Evolutionary conservation across 495 filamentous ascomycete species (phyloP).

Genomic region (Neurospora discreta): DNA sequence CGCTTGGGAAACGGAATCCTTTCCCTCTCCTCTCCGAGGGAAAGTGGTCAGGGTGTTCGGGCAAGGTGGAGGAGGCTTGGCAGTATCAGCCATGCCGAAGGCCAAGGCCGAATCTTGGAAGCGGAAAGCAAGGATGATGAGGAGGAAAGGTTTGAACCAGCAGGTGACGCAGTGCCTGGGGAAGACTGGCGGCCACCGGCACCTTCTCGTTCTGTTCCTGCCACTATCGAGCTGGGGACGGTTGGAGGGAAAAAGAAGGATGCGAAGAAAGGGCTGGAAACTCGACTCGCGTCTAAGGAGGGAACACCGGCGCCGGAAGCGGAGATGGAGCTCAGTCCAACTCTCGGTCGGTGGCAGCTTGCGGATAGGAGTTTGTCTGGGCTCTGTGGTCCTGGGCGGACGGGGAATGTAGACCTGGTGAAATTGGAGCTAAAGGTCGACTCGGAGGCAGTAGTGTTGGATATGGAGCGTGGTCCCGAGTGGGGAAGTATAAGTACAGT

Average conservation of each 20-base stretch:
- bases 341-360: conserved; percentile 13
- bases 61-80: neutral
- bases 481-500: no score
- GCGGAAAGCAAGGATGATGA: neutral
- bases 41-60: neutral
- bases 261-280: neutral
- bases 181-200: conserved; percentile 4
- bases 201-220: neutral
- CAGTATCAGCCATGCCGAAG: neutral
- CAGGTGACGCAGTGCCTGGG: neutral
- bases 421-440: neutral
- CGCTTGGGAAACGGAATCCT: fast-evolving
- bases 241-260: neutral
- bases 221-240: neutral
- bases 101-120: neutral
- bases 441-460: no score
- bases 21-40: neutral
- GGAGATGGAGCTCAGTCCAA: conserved; percentile 16
- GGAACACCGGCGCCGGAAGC: conserved; percentile 8
- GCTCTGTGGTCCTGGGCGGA: neutral
- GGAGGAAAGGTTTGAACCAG: neutral
- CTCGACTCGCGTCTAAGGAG: neutral
- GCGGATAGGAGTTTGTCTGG: neutral
- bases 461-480: neutral
- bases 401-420: neutral